Evolutionary conservation across 176 grass and related monocot species (phyloP).

Genomic region (Bolboschoenus planiculmis): DNA sequence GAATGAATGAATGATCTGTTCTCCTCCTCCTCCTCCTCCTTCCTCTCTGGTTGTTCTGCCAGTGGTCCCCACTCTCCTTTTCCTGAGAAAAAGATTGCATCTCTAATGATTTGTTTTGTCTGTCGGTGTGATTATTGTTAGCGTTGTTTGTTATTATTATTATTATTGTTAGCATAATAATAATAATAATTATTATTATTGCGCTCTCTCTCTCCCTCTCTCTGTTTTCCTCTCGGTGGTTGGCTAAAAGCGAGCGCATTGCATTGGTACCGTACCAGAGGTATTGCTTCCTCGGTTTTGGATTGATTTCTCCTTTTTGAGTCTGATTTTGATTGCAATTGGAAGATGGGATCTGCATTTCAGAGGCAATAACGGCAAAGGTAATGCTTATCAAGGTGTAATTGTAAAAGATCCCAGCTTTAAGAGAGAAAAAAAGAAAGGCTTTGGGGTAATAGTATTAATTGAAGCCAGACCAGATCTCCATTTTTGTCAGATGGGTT

Average conservation of each 20-base stretch:
- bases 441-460: too few species aligned
- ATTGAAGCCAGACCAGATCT: not conserved
- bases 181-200: not conserved
- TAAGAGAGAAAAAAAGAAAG: too few species aligned
- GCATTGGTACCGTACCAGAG: not conserved
- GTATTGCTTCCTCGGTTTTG: too few species aligned
- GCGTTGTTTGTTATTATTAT: not conserved
- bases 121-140: not conserved
- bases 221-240: not conserved
- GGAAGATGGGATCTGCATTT: constrained; percentile 1
- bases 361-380: not conserved
- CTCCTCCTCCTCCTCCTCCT: not conserved
- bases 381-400: not conserved
- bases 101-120: not conserved
- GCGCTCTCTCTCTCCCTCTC: not conserved
- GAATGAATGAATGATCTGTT: too few species aligned
- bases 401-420: not conserved
- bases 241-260: constrained; percentile 1
- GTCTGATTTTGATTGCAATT: not conserved
- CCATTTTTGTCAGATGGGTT: not conserved
- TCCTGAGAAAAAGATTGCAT: not conserved
- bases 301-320: not conserved
- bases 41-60: not conserved
- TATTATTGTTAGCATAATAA: not conserved
- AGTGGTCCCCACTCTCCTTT: not conserved